These are phyloP conservation scores for Canna indica DNA, from an alignment of 176 grass and related monocot species.

Conservation along the genomic window DNA sequence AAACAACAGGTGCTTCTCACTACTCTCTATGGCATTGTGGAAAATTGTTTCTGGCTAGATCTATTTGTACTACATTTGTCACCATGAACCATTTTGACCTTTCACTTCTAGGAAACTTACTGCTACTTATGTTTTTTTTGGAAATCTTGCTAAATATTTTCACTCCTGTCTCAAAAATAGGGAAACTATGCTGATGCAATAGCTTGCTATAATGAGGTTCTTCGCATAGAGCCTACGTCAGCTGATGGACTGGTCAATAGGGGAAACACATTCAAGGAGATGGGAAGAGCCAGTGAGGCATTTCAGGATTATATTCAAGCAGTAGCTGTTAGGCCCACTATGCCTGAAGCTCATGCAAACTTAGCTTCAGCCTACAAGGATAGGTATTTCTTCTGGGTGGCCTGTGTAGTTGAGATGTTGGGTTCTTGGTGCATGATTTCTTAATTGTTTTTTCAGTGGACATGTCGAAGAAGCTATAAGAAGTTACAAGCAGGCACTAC, in stretches of 20 bases:
- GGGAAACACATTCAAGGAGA: slow-evolving; percentile 86
- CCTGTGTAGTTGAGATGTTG: too few relatives aligned
- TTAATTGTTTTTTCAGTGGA: too few relatives aligned
- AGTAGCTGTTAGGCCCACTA: slow-evolving; percentile 49
- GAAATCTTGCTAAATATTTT: too few relatives aligned
- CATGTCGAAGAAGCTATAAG: slow-evolving; percentile 62
- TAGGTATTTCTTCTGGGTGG: slow-evolving; percentile 42
- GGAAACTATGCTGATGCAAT: slow-evolving; percentile 85
- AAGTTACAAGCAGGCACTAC: slow-evolving; percentile 63
- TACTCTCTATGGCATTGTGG: not conserved
- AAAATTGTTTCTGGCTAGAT: too few relatives aligned
- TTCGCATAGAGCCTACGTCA: slow-evolving; percentile 62
- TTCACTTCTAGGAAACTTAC: too few relatives aligned
- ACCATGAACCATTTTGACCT: too few relatives aligned
- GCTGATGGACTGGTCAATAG: slow-evolving; percentile 86
- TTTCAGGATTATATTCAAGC: slow-evolving; percentile 84
- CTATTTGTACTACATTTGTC: too few relatives aligned
- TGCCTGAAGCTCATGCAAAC: slow-evolving; percentile 91
- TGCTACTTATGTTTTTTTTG: too few relatives aligned
- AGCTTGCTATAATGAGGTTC: slow-evolving; percentile 70
- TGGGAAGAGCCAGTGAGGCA: slow-evolving; percentile 63
- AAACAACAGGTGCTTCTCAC: slow-evolving; percentile 62
- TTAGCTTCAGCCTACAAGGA: slow-evolving; percentile 90
- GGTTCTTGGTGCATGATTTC: too few relatives aligned
- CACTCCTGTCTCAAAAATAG: slow-evolving; percentile 29